Conservation (phyloP, 2,329 filamentous ascomycete genomes). For the Stachybotrys chartarum region DNA sequence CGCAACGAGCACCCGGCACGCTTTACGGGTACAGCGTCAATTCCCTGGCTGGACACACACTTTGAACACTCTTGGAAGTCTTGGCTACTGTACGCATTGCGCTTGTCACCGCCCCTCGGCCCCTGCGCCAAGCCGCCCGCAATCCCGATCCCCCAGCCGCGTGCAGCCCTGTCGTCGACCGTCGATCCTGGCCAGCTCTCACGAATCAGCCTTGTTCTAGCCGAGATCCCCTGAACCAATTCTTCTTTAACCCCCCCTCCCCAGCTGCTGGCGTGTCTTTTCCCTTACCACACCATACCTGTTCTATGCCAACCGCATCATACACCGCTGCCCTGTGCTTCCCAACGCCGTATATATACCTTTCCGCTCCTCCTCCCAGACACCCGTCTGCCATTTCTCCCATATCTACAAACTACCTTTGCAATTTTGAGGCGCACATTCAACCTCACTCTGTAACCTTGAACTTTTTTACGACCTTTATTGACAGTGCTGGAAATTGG, state of each 20-base stretch:
- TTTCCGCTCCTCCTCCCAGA: neutral
- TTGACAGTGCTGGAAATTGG: neutral
- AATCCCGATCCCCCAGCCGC: neutral
- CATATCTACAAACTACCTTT: neutral
- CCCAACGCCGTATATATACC: neutral
- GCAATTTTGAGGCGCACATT: neutral
- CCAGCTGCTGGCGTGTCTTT: neutral
- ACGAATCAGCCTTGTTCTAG: neutral
- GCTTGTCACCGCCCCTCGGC: neutral
- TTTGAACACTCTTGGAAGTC: too few relatives aligned
- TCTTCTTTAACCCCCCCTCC: neutral
- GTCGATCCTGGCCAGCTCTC: neutral
- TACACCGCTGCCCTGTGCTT: neutral
- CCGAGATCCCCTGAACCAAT: neutral
- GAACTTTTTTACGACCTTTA: neutral
- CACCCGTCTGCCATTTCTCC: too few relatives aligned
- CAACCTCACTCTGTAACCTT: neutral
- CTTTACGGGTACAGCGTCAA: too few relatives aligned
- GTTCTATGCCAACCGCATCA: neutral
- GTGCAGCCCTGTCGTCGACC: neutral
- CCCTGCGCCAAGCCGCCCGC: neutral
- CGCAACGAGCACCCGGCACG: too few relatives aligned
- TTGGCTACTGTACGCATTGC: too few relatives aligned
- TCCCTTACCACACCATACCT: neutral
- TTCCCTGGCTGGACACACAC: too few relatives aligned